Base-by-base conservation (phyloP, 2,329 filamentous ascomycete species). In the Lachnellula occidentalis region DNA sequence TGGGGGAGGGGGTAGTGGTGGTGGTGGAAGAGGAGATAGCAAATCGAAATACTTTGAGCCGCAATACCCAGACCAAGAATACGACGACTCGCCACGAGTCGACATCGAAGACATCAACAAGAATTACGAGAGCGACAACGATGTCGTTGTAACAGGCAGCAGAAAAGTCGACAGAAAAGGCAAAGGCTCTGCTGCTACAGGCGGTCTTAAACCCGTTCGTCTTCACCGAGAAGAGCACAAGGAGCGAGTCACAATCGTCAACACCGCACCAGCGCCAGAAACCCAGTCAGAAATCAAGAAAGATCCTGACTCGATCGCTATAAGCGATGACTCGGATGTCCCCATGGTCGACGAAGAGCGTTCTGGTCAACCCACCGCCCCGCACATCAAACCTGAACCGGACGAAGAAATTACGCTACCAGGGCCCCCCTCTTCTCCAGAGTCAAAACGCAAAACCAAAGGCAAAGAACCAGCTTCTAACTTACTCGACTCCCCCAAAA, bases 31-130 rank as follows among this genome's bases (percentile, higher is more conserved):
- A 41, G 53, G 50, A n/a, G 52, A 55, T 19, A 51, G 54, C 15
- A 51, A 51, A 5, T 51, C 53, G 24, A 48, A 27, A 43, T 50
- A 36, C 34, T 54, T 55, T 21, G 59, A 63, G 22, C 64, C 66
- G 19, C 55, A 60, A 34, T 68, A 68, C 50, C 64, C 64, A n/a
- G 59, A 59, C 31, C 54, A 50, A 17, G 60, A 66, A 31, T 61
- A 67, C 17, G 61, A 63, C 8, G 57, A 58, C n/a, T 54, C 48
- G 22, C 48, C 48, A 17, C 57, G 62, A 57, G 55, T 67, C n/a
- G 60, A 69, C 42, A 67, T 69, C n/a, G 63, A 67, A 41, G 39
- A 53, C 5, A 67, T 69, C 24, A 67, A 66, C 48, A 27, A 61
- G 3, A 36, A 57, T 14, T 58, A 56, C 19, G 61, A 64, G 2